phyloP scores from a whole-genome alignment of 768 basidiomycete species.

The Trametopsis cervina region DNA sequence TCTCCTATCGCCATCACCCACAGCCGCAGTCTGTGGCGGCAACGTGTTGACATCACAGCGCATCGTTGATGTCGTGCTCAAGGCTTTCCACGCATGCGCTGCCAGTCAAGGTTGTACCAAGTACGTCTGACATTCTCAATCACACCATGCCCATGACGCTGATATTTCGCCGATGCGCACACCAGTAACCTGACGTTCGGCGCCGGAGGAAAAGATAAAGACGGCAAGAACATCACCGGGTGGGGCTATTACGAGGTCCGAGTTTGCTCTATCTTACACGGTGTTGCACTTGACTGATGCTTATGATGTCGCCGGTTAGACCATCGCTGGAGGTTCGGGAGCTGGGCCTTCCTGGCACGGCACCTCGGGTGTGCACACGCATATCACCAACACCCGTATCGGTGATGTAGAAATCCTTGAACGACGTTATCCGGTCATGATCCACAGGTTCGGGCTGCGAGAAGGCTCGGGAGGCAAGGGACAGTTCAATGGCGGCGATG shows the following conservation, averaged over 20 bases:
- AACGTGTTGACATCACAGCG: constrained; percentile 89
- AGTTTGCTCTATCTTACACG: constrained; percentile 6
- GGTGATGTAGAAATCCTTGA: constrained; percentile 94
- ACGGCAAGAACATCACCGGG: constrained; percentile 66
- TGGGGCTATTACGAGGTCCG: constrained; percentile 75
- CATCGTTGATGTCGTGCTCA: constrained; percentile 91
- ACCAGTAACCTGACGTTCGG: constrained; percentile 84
- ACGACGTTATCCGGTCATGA: constrained; percentile 85
- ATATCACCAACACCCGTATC: constrained; percentile 89
- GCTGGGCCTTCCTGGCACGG: constrained; percentile 89
- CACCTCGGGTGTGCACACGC: constrained; percentile 88
- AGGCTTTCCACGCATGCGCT: constrained; percentile 86
- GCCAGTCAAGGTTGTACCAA: constrained; percentile 94
- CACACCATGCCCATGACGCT: background rate
- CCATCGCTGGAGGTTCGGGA: constrained; percentile 90
- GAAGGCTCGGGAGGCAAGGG: constrained; percentile 64
- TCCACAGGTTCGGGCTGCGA: constrained; percentile 78
- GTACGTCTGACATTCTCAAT: constrained; percentile 34
- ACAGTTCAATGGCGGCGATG: constrained; percentile 75
- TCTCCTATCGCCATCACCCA: constrained; percentile 73
- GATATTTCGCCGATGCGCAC: background rate
- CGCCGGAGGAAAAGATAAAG: constrained; percentile 72
- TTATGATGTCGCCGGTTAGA: too few species aligned
- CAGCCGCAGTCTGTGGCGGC: constrained; percentile 88
- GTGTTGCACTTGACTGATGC: background rate